Percentiles rank a stretch among this genome's conserved stretches.
These are phyloP conservation scores for Discostella stelligeroides DNA, from an alignment of 108 stramenopile species.

Conservation along the genomic window DNA sequence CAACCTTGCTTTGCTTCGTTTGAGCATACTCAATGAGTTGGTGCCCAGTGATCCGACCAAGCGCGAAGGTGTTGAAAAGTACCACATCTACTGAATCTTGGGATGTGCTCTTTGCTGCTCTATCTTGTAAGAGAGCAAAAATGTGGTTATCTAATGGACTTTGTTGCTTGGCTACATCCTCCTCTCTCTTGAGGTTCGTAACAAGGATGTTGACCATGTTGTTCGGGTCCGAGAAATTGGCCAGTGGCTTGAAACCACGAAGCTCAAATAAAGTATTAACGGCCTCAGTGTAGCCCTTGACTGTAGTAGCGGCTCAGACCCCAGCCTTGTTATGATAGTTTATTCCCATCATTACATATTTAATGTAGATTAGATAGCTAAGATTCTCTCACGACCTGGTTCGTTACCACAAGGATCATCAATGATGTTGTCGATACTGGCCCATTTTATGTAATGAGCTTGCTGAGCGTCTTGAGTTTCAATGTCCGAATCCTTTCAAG, in stretches of 20 bases:
- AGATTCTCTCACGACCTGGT: background rate
- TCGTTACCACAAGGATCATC: no score
- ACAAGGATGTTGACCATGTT: background rate
- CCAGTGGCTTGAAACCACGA: background rate
- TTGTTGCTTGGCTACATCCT: slow-evolving; percentile 12
- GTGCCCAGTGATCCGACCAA: background rate
- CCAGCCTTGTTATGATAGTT: no score
- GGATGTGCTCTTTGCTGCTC: background rate
- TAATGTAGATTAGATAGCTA: background rate
- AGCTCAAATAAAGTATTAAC: slow-evolving; percentile 9
- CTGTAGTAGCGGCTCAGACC: slow-evolving; percentile 2
- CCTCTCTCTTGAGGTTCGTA: background rate
- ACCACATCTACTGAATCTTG: background rate
- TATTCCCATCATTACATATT: background rate
- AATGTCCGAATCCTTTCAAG: background rate
- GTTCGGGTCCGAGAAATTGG: background rate
- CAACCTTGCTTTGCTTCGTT: background rate
- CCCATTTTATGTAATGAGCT: no score
- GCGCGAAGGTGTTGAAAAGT: background rate
- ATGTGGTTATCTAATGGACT: slow-evolving; percentile 10
- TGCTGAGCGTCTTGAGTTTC: no score
- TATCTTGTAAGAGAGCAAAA: background rate
- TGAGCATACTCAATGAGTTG: slow-evolving; percentile 12
- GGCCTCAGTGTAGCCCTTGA: background rate
- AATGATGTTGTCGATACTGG: no score